phyloP scores from a whole-genome alignment of 495 filamentous ascomycete genomes.

The Cercophora sp. region DNA sequence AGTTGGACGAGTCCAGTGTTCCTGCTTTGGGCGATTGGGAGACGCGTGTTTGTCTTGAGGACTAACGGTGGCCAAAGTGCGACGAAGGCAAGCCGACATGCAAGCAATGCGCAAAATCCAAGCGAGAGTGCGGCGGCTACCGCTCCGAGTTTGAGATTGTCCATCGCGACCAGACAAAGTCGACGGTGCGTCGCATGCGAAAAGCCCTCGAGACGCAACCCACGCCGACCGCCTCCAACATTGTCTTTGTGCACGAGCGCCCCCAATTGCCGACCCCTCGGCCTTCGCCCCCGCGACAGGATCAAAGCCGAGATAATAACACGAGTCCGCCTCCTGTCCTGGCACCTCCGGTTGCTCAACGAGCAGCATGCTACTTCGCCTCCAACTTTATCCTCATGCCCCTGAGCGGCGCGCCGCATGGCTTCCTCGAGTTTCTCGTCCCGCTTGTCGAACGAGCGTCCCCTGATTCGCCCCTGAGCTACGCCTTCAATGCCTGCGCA shows the following conservation, averaged over 20 bases:
- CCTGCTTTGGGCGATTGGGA: neutral
- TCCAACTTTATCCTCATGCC: slow-evolving; percentile 53
- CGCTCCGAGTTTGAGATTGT: slow-evolving; percentile 64
- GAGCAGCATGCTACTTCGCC: slow-evolving; percentile 51
- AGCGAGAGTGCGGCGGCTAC: slow-evolving; percentile 63
- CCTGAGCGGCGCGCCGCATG: slow-evolving; percentile 35
- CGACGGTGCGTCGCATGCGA: slow-evolving; percentile 48
- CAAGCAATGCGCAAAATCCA: slow-evolving; percentile 62
- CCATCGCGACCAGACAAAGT: slow-evolving; percentile 59
- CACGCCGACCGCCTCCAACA: neutral
- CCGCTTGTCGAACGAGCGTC: slow-evolving; percentile 47
- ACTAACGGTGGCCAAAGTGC: slow-evolving; percentile 43
- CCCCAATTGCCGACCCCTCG: slow-evolving; percentile 9
- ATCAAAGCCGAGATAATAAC: neutral
- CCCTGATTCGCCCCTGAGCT: slow-evolving; percentile 45
- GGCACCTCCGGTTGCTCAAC: slow-evolving; percentile 40
- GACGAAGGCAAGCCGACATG: slow-evolving; percentile 66
- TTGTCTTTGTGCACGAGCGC: slow-evolving; percentile 14
- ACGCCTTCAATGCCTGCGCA: slow-evolving; percentile 58
- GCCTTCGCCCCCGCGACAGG: neutral
- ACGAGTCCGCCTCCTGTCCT: slow-evolving; percentile 14
- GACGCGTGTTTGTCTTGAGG: slow-evolving; percentile 7
- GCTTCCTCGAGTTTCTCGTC: slow-evolving; percentile 55
- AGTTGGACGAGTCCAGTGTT: neutral
- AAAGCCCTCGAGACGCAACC: slow-evolving; percentile 16